phyloP scores from a whole-genome alignment of 257 asterid species.

The Solanum appendiculatum region DNA sequence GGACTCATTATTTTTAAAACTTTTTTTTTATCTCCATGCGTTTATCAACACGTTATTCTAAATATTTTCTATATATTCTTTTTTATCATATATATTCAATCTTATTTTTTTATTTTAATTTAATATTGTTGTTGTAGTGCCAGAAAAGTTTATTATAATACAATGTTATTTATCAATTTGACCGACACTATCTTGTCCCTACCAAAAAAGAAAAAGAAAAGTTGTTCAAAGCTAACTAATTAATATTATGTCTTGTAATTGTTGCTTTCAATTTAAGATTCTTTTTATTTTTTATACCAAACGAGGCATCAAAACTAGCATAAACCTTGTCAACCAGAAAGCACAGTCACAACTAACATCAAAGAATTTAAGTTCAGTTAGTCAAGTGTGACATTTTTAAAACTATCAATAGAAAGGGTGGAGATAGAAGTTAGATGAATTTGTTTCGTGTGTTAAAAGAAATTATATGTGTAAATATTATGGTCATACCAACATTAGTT shows the following conservation, averaged over 20 bases:
- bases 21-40: neutral
- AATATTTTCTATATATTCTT: neutral
- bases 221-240: neutral
- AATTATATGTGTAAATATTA: too few species aligned
- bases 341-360: neutral
- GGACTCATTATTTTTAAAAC: too few species aligned
- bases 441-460: too few species aligned
- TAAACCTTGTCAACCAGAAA: neutral
- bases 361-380: too few species aligned
- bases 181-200: neutral
- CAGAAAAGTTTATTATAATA: neutral
- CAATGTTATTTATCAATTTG: too few species aligned
- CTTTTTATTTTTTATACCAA: neutral
- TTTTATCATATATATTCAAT: neutral
- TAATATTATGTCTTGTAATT: neutral
- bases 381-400: too few species aligned
- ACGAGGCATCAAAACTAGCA: neutral
- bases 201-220: neutral
- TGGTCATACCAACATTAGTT: too few species aligned
- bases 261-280: neutral
- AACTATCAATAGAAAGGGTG: too few species aligned
- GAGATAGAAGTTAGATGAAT: too few species aligned
- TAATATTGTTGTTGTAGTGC: neutral
- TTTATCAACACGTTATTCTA: neutral
- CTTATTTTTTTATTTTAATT: neutral